Percentiles rank a stretch among this genome's conserved stretches.
Conservation (phyloP, 148 eudicot genomes). For the Rhododendron mucronatum region DNA sequence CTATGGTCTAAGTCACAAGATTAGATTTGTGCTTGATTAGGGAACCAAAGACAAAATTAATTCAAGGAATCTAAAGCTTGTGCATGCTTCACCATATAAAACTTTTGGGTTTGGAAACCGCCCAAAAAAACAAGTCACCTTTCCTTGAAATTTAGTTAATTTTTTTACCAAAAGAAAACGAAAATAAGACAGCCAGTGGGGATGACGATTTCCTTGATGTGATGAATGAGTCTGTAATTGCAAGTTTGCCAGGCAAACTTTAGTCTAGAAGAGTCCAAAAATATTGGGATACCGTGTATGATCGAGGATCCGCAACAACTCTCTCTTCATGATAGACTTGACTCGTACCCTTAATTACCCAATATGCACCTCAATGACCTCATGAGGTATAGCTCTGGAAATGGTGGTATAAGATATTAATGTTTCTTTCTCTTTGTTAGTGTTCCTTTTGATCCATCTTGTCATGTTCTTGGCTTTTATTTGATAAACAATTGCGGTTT, state of each 20-base stretch:
- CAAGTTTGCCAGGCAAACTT: not conserved
- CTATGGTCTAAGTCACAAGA: conserved; percentile 11
- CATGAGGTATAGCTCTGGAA: not conserved
- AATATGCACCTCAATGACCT: not conserved
- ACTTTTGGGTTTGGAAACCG: conserved; percentile 12
- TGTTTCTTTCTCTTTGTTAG: not conserved
- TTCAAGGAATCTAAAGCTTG: conserved; percentile 1
- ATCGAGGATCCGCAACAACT: not conserved
- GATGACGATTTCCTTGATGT: not conserved
- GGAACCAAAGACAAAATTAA: not conserved
- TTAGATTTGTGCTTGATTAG: conserved; percentile 18
- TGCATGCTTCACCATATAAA: conserved; percentile 7
- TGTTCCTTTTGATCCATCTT: not conserved
- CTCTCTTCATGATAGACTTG: not conserved
- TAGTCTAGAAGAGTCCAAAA: not conserved
- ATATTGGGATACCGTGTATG: not conserved
- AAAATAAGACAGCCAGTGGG: not conserved
- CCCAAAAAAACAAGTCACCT: not conserved
- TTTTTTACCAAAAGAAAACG: not conserved
- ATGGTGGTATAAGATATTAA: not conserved
- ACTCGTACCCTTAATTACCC: not conserved
- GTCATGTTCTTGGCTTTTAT: not conserved
- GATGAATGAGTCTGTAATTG: not conserved
- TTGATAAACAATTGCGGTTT: not conserved
- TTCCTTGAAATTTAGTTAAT: not conserved